Percentiles rank a stretch among this genome's conserved stretches.
Conservation (phyloP, 2,329 filamentous ascomycete genomes). For the Aspergillus japonicus region DNA sequence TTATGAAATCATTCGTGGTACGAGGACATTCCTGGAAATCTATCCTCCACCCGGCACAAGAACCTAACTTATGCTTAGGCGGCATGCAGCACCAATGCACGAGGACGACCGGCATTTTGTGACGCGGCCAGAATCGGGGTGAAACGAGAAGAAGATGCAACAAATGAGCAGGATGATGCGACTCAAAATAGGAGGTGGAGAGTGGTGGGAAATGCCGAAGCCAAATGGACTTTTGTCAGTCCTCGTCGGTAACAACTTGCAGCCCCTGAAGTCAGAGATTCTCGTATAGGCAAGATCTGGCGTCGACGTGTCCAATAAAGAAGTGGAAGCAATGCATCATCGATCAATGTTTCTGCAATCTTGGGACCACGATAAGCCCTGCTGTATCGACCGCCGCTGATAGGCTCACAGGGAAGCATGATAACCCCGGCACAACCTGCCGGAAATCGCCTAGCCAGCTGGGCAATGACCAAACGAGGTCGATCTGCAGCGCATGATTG, state of each 20-base stretch:
- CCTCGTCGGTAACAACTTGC: not conserved
- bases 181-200: not conserved
- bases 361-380: conserved; percentile 2
- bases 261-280: not conserved
- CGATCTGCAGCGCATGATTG: not conserved
- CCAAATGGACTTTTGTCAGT: not conserved
- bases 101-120: not conserved
- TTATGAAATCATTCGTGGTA: not conserved
- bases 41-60: not conserved
- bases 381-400: not conserved
- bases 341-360: not conserved
- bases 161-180: not conserved
- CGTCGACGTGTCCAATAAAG: not conserved
- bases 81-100: not conserved
- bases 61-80: not conserved
- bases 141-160: not conserved
- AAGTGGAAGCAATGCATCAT: not conserved
- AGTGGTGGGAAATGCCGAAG: not conserved
- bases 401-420: not conserved
- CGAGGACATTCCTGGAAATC: not conserved
- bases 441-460: conserved; percentile 5
- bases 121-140: not conserved
- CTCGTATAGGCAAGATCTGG: not conserved
- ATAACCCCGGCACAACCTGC: conserved; percentile 9
- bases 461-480: conserved; percentile 1